These are phyloP conservation scores for Populus hybrid DNA, from an alignment of 441 rosid genomes.

Conservation along the genomic window DNA sequence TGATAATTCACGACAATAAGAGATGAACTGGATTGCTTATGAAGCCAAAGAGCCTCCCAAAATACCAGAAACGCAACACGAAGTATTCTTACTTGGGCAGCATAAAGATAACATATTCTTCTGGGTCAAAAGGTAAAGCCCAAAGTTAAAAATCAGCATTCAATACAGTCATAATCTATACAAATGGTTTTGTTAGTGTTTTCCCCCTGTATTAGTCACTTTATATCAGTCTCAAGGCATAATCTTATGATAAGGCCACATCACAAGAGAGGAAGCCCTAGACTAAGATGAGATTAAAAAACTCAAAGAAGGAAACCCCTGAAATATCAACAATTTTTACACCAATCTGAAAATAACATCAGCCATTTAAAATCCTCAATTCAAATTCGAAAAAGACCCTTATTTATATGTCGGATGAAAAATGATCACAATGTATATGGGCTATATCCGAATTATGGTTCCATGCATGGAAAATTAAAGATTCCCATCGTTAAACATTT, in stretches of 20 bases:
- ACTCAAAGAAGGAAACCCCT: not conserved
- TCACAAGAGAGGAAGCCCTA: not conserved
- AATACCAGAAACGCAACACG: not conserved
- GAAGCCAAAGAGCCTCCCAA: not conserved
- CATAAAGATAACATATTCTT: not conserved
- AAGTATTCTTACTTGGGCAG: conserved; percentile 6
- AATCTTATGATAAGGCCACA: not conserved
- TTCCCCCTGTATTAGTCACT: not conserved
- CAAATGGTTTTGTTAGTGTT: not conserved
- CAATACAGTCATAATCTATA: not conserved
- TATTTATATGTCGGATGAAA: too few species aligned
- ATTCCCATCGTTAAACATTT: not conserved
- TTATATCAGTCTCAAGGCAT: not conserved
- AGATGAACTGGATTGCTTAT: not conserved
- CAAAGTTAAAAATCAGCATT: not conserved
- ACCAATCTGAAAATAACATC: not conserved
- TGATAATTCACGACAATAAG: not conserved
- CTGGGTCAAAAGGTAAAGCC: not conserved
- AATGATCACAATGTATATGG: not conserved
- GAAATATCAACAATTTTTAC: not conserved
- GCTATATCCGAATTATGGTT: too few species aligned
- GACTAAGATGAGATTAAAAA: not conserved
- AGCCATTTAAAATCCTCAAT: not conserved
- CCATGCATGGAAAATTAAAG: not conserved
- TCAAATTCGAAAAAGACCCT: too few species aligned